Evolutionary conservation across 768 basidiomycete species (phyloP), one percentile per base, ranked within the genome.

Genomic region (Nidula microcarpa): DNA sequence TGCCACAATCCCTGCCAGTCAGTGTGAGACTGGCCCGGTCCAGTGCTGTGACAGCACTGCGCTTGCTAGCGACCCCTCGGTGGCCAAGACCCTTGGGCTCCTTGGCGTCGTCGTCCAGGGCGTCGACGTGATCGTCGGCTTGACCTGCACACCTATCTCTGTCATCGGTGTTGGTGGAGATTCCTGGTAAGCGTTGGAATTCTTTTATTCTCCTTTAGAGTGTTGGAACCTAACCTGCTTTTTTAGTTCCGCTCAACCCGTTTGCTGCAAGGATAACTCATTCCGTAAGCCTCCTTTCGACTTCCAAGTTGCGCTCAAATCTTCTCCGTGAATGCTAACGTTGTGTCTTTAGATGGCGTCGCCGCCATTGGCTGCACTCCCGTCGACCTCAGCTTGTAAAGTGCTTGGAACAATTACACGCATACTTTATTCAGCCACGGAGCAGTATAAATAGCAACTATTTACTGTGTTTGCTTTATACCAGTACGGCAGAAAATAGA

Each of bases 21-120:
- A 51, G 30, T 51, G 50, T 16, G 41, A 3, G 10, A 51, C 50
- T 43, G 50, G 50, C 13, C 30, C 50, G 8, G 10, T 51, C 14
- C 50, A 51, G 39, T 51, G 50, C 50, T 51, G 50, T 32, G 37
- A 51, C 10, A 51, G 50, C 39, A 32, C 33, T 14, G 35, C 8
- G 17, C 11, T 3, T 10, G 37, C 50, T 32, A 43, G 37, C 37
- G 30, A 30, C 34, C 9, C 50, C 11, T 10, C 35, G 16, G 37
- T 35, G 10, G 13, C 50, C 13, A 43, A 43, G 34, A 34, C 41
- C 30, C 30, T 51, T 3, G 50, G 13, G 11, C 16, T 51, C 13
- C 30, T 51, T 9, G 50, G 37, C 41, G 37, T 51, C 34, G 50
- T 43, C 30, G 39, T 51, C 30, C 35, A 51, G 16, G 50, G 41